Base-by-base conservation (phyloP, 345 rosid species). In the Aurinia saxatilis region DNA sequence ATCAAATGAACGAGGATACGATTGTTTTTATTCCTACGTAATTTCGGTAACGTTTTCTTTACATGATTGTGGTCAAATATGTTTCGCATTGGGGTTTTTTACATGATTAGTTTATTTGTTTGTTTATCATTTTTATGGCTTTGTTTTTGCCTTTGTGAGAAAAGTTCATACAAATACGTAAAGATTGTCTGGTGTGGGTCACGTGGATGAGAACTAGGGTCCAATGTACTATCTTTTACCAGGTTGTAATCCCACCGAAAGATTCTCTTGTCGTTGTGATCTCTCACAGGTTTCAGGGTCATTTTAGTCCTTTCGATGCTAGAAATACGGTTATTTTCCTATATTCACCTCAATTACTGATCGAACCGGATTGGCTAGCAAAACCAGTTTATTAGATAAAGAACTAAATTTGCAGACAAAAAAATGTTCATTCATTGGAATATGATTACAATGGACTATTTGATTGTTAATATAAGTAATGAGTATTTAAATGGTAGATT, bases 211-310 rank as follows among this genome's bases (percentile, higher is more conserved):
- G 0, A 10, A 30, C 27, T 5, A 21, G 50, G 29, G 4, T 44
- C 65, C 35, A 31, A 31, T 50, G 45, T 30, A 37, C 41, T 15
- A 50, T 48, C 51, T 55, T 66, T 66, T 67, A 47, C 63, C 74
- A 46, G 41, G 38, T 17, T 62, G 64, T 41, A 64, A 54, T 63
- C 68, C 71, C 75, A 55, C 59, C 52, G 51, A 46, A 53, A 60
- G 77, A 73, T 77, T 65, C 74, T 21, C 72, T 49, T 68, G 66
- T 68, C 48, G 63, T 60, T n/a, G n/a, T n/a, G n/a, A n/a, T n/a
- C n/a, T n/a, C n/a, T 34, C 34, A 21, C 27, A 25, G n/a, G 23
- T 7, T 41, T 8, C 13, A 61, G 8, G 58, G 75, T 41, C 16
- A 5, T 18, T 14, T 65, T 50, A 46, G 49, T 68, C 66, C 10